Conservation (phyloP, 805 yeast species). For the Wickerhamiella vanderwaltii region DNA sequence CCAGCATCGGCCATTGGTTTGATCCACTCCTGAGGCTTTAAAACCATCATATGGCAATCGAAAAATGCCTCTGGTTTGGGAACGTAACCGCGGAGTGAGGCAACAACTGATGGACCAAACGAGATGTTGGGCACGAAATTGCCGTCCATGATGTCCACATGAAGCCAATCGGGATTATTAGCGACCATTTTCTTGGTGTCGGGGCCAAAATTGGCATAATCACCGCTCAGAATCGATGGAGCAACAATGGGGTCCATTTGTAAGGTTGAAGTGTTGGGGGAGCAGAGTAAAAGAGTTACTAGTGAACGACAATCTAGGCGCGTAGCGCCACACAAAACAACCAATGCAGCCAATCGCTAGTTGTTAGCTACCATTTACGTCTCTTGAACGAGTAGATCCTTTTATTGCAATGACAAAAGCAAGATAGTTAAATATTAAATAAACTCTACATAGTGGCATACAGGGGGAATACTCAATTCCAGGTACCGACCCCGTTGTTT, state of each 20-base stretch:
- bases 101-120: constrained; percentile 81
- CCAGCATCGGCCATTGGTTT: constrained; percentile 85
- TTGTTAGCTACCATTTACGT: too few species aligned
- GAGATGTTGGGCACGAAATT: constrained; percentile 96
- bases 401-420: too few species aligned
- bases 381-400: too few species aligned
- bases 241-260: constrained; percentile 40
- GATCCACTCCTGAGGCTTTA: constrained; percentile 86
- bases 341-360: too few species aligned
- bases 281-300: too few species aligned
- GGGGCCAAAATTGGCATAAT: constrained; percentile 78
- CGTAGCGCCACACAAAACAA: too few species aligned
- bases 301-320: too few species aligned
- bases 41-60: constrained; percentile 98
- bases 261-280: too few species aligned
- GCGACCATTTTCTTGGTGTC: constrained; percentile 73
- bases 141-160: constrained; percentile 97
- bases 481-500: too few species aligned
- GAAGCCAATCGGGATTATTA: constrained; percentile 91
- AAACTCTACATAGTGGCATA: too few species aligned
- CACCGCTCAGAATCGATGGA: constrained; percentile 84
- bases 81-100: constrained; percentile 59
- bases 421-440: too few species aligned
- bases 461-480: too few species aligned
- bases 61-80: constrained; percentile 60